These are phyloP conservation scores for Fusarium nelsonii DNA, from an alignment of 2,329 filamentous ascomycete genomes.

Conservation along the genomic window DNA sequence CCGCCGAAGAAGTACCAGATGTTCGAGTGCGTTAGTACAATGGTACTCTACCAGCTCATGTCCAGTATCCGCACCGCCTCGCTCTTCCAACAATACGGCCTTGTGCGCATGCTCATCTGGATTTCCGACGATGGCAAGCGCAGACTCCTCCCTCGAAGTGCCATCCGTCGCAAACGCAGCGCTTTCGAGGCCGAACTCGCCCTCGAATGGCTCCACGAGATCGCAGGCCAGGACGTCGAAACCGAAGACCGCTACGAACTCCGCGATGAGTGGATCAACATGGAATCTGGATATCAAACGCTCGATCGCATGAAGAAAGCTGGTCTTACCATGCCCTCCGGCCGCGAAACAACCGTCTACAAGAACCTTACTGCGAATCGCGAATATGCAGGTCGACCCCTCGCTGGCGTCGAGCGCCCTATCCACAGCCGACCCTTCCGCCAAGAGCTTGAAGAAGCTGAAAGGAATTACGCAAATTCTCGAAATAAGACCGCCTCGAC, in stretches of 20 bases:
- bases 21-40: constrained; percentile 68
- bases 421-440: constrained; percentile 56
- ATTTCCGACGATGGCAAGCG: constrained; percentile 70
- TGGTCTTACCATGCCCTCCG: constrained; percentile 59
- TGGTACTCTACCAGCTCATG: constrained; percentile 73
- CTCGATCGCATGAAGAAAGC: constrained; percentile 61
- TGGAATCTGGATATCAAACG: constrained; percentile 57
- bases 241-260: constrained; percentile 48
- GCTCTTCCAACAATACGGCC: constrained; percentile 80
- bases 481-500: background rate
- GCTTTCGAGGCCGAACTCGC: constrained; percentile 71
- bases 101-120: constrained; percentile 84
- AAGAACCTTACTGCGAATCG: constrained; percentile 42
- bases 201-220: constrained; percentile 70
- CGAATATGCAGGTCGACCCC: constrained; percentile 35
- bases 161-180: constrained; percentile 67
- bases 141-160: constrained; percentile 69
- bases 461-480: constrained; percentile 45
- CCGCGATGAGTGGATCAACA: constrained; percentile 63
- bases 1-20: constrained; percentile 63
- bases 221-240: constrained; percentile 61
- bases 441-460: constrained; percentile 57
- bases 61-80: constrained; percentile 67
- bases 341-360: constrained; percentile 56
- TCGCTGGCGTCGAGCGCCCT: constrained; percentile 51